These are phyloP conservation scores for Lasiodiplodia gonubiensis DNA, from an alignment of 2,329 filamentous ascomycete species.

Conservation along the genomic window DNA sequence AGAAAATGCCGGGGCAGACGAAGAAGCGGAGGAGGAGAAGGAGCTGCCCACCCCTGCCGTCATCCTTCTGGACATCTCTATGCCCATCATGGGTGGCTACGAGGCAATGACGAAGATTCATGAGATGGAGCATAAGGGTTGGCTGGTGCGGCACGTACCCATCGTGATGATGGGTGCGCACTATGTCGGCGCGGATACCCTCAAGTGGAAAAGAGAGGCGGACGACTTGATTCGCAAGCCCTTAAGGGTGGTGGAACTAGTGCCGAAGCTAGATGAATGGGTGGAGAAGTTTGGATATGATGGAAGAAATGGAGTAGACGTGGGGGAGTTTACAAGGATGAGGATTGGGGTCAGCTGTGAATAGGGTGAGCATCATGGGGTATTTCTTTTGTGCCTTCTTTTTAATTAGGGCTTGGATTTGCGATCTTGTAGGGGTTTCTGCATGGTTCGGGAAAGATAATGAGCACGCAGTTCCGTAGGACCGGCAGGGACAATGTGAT, in stretches of 20 bases:
- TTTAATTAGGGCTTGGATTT: background rate
- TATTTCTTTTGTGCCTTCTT: background rate
- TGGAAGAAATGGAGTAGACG: background rate
- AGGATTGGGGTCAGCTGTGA: background rate
- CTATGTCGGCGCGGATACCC: too few species aligned
- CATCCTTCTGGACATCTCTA: background rate
- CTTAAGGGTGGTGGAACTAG: background rate
- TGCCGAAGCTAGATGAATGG: background rate
- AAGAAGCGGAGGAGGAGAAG: background rate
- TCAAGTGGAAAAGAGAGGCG: background rate
- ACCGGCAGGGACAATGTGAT: background rate
- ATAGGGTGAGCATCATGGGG: background rate
- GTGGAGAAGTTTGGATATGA: background rate
- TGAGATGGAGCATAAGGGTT: background rate
- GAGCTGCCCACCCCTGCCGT: background rate
- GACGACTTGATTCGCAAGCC: background rate
- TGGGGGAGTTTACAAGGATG: background rate
- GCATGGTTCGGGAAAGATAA: background rate
- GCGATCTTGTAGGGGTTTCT: background rate
- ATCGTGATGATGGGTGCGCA: background rate
- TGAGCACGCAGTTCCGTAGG: background rate
- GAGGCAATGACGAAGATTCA: background rate
- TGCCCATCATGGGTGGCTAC: background rate
- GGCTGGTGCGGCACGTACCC: background rate
- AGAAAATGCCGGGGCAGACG: background rate